Conservation (phyloP, 352 stramenopile genomes). For the Globisporangium canariense region DNA sequence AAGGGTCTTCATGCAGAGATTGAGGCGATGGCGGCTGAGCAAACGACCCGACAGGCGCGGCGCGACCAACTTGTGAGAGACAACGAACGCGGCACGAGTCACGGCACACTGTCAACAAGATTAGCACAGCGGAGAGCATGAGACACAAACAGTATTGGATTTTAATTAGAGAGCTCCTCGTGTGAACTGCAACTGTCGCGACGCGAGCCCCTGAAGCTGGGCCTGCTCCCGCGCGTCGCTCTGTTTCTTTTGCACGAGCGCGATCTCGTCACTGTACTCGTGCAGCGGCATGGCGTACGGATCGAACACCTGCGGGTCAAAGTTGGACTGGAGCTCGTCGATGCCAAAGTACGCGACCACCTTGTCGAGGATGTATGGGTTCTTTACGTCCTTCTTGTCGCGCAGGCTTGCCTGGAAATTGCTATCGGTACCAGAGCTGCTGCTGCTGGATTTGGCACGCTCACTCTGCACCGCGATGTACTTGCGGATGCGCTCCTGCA, state of each 20-base stretch:
- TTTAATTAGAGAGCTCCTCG: constrained; percentile 5
- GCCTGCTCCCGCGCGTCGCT: constrained; percentile 33
- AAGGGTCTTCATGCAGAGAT: constrained; percentile 18
- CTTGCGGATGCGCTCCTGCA: constrained; percentile 63
- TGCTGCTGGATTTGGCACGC: neutral
- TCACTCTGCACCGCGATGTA: constrained; percentile 47
- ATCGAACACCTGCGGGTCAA: constrained; percentile 60
- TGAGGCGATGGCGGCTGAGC: constrained; percentile 15
- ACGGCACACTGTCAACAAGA: constrained; percentile 6
- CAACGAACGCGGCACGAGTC: constrained; percentile 2
- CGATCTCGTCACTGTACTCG: constrained; percentile 64
- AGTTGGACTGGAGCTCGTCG: constrained; percentile 78
- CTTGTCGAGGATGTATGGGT: constrained; percentile 85
- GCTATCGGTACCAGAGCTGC: neutral
- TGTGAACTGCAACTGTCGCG: constrained; percentile 23
- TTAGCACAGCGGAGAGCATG: neutral
- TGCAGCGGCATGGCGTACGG: constrained; percentile 62
- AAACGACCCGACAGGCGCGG: constrained; percentile 4
- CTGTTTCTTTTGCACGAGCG: constrained; percentile 59
- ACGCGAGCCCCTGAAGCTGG: constrained; percentile 33
- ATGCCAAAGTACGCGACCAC: constrained; percentile 87
- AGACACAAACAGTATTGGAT: neutral
- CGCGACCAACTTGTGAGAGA: constrained; percentile 13
- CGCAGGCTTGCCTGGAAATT: constrained; percentile 71
- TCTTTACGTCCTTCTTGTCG: constrained; percentile 82